Conservation (phyloP, 2,329 filamentous ascomycete species). For the Nemania bipapillata region DNA sequence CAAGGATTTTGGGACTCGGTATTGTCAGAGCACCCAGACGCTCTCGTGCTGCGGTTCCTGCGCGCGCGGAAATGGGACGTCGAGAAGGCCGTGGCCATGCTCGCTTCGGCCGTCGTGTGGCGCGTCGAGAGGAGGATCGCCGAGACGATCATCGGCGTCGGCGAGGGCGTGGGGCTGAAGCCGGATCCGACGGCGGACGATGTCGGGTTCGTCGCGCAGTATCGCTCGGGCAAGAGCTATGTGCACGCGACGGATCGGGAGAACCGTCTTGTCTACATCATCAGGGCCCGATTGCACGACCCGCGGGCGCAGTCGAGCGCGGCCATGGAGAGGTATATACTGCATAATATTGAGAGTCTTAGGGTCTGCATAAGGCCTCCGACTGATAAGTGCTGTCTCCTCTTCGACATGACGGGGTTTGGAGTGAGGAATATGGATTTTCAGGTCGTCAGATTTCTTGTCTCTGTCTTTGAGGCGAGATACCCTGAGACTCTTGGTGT, state of each 20-base stretch:
- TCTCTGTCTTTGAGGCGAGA: constrained; percentile 37
- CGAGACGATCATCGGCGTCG: constrained; percentile 20
- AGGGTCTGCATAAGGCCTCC: constrained; percentile 3
- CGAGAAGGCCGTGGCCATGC: constrained; percentile 29
- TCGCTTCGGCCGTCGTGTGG: constrained; percentile 36
- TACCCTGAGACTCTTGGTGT: constrained; percentile 38
- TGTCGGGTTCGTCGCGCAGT: constrained; percentile 32
- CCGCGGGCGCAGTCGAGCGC: constrained; percentile 26
- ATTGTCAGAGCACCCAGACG: constrained; percentile 33
- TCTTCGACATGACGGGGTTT: constrained; percentile 39
- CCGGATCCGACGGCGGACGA: constrained; percentile 28
- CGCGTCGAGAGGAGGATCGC: constrained; percentile 22
- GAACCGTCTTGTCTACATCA: constrained; percentile 29
- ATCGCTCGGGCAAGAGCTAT: constrained; percentile 37
- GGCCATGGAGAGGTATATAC: constrained; percentile 31
- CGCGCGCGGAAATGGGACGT: constrained; percentile 39
- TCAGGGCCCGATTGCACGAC: constrained; percentile 29
- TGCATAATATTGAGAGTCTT: constrained; percentile 37
- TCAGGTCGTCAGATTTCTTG: constrained; percentile 30
- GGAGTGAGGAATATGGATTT: constrained; percentile 38
- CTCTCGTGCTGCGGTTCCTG: constrained; percentile 35
- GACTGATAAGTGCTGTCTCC: constrained; percentile 29
- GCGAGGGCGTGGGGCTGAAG: constrained; percentile 27
- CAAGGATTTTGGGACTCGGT: constrained; percentile 29
- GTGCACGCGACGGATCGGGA: constrained; percentile 28